A percentile compares a stretch with the other conserved stretches of the same genome.
Conservation (phyloP, 148 eudicot genomes). For the Persicaria maculosa region DNA sequence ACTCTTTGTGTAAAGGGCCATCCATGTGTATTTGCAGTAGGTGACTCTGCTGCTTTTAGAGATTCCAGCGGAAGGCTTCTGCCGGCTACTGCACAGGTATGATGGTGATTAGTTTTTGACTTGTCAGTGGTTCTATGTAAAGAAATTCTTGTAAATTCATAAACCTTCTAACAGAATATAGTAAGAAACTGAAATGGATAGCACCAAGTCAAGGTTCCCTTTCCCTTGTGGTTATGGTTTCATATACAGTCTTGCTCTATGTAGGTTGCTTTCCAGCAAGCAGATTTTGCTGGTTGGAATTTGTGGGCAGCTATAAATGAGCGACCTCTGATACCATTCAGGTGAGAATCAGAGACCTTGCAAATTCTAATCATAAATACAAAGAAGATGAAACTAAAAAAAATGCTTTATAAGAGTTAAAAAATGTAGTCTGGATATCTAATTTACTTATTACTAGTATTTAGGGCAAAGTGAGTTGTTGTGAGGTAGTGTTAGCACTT, state of each 20-base stretch:
- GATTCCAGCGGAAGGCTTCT: constrained; percentile 77
- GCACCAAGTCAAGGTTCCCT: not conserved
- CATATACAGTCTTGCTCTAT: not conserved
- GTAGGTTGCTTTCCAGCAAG: constrained; percentile 98
- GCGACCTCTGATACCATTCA: constrained; percentile 83
- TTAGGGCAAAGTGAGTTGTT: not conserved
- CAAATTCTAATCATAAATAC: not conserved
- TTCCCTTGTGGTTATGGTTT: not conserved
- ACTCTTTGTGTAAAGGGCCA: constrained; percentile 95
- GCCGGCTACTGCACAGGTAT: constrained; percentile 95
- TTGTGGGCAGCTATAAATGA: constrained; percentile 96
- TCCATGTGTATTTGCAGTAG: constrained; percentile 85
- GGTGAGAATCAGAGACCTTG: constrained; percentile 35
- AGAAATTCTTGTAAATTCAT: not conserved
- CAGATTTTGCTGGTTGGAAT: constrained; percentile 98
- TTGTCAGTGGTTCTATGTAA: not conserved
- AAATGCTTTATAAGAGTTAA: not conserved
- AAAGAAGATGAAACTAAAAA: not conserved
- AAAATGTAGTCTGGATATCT: not conserved
- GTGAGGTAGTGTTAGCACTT: not conserved
- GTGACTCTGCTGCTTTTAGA: constrained; percentile 81
- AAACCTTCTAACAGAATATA: not conserved
- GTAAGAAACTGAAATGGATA: not conserved
- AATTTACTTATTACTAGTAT: not conserved
- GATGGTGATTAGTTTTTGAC: not conserved